Conservation (phyloP, 108 stramenopile genomes). For the Epipyxis sp. region DNA sequence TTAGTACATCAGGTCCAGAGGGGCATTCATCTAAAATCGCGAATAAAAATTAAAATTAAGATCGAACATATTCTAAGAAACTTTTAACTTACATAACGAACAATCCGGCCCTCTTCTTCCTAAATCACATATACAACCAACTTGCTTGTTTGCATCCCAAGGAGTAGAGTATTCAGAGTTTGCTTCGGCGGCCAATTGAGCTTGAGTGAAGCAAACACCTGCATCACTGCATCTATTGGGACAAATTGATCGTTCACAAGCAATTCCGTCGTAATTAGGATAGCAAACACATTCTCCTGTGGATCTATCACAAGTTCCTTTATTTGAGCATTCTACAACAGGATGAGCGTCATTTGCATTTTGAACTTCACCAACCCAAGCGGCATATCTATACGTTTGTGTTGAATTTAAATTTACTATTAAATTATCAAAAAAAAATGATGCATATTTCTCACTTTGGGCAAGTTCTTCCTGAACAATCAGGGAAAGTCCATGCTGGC, state of each 20-base stretch:
- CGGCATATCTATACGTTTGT: neutral
- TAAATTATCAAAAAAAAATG: neutral
- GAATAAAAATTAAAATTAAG: neutral
- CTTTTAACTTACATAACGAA: constrained; percentile 35
- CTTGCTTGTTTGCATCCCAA: constrained; percentile 75
- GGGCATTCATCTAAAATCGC: constrained; percentile 63
- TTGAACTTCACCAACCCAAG: constrained; percentile 16
- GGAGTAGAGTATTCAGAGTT: constrained; percentile 39
- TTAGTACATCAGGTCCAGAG: constrained; percentile 64
- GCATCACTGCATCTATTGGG: constrained; percentile 60
- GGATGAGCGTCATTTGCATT: constrained; percentile 61
- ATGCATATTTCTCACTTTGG: constrained; percentile 43
- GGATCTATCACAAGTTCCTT: constrained; percentile 70
- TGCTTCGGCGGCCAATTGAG: constrained; percentile 59
- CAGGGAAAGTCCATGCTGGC: constrained; percentile 65
- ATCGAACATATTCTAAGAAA: neutral
- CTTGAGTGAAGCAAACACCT: constrained; percentile 61
- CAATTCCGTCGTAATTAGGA: constrained; percentile 71
- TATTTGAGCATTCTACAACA: constrained; percentile 72
- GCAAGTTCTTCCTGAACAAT: constrained; percentile 67
- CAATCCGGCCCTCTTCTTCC: constrained; percentile 81
- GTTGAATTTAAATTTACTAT: too few relatives aligned
- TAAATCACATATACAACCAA: constrained; percentile 75
- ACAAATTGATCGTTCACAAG: constrained; percentile 72
- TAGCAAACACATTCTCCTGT: constrained; percentile 72